These are phyloP conservation scores for Graphiopsis chlorocephala DNA, from an alignment of 2,329 filamentous ascomycete genomes.

Conservation along the genomic window DNA sequence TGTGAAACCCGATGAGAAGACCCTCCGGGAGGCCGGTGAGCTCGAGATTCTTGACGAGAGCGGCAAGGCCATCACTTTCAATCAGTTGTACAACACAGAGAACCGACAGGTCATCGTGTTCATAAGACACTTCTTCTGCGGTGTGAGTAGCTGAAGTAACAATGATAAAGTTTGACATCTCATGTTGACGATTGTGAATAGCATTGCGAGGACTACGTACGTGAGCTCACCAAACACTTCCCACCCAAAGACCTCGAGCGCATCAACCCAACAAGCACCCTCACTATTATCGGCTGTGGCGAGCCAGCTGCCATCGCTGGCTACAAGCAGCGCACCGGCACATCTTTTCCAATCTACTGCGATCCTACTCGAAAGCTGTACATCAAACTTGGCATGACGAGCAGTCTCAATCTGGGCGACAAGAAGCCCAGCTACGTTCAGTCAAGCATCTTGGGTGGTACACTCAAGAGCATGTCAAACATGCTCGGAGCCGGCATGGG, in stretches of 20 bases:
- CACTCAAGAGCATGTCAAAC: conserved; percentile 25
- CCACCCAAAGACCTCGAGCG: conserved; percentile 21
- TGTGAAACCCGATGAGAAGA: conserved; percentile 12
- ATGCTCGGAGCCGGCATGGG: conserved; percentile 24
- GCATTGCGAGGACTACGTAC: conserved; percentile 36
- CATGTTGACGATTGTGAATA: conserved; percentile 7
- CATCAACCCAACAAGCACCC: conserved; percentile 26
- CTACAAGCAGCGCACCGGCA: conserved; percentile 31
- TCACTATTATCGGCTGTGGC: conserved; percentile 37
- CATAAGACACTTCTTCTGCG: conserved; percentile 42
- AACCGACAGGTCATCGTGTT: conserved; percentile 36
- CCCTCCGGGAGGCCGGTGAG: conserved; percentile 24
- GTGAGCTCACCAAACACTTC: conserved; percentile 28
- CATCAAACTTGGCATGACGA: conserved; percentile 32
- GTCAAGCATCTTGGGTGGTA: conserved; percentile 23
- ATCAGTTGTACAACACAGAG: conserved; percentile 25
- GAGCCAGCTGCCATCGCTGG: conserved; percentile 29
- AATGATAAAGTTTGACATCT: too few species aligned
- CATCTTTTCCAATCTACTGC: conserved; percentile 33
- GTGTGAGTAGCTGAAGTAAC: conserved; percentile 24
- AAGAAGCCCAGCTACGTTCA: conserved; percentile 30
- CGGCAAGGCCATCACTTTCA: conserved; percentile 28
- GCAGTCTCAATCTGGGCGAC: conserved; percentile 25
- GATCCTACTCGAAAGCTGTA: conserved; percentile 34
- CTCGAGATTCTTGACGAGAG: conserved; percentile 28